Evolutionary conservation across 495 filamentous ascomycete species (phyloP), one percentile per base, ranked within the genome.

Genomic region (Penicillium diatomitis): DNA sequence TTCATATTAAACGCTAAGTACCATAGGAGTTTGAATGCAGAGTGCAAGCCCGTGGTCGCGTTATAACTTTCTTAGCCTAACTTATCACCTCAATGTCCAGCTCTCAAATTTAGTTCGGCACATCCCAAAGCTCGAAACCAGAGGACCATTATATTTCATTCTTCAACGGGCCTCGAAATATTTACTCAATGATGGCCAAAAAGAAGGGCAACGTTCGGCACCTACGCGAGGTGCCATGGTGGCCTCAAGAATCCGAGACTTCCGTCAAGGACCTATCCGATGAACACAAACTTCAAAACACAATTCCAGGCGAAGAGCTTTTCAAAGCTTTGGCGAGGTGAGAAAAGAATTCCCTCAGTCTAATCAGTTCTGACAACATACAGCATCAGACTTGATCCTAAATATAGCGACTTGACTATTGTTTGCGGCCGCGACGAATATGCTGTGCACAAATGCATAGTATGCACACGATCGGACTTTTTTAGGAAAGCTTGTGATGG

Each of bases 391-490:
- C 35, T 37, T 37, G 35, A 37, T 5, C 35, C n/a, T n/a, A n/a
- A n/a, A n/a, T n/a, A n/a, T n/a, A n/a, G n/a, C n/a, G n/a, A n/a
- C n/a, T 37, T 60, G 2, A 57, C 50, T 34, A 57, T 57, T 9
- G 5, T 41, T 6, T 57, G 54, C 33, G 51, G 51, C 7, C 37
- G 37, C 10, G 35, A 54, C 3, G 31, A 31, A 27, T 57, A 48
- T n/a, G 38, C 54, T 10, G 47, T 54, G 38, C 57, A 60, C 46
- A 53, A 50, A n/a, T n/a, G 35, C 43, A 54, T 57, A 12, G 50
- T 57, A 10, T 57, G 57, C 32, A 32, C 50, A 12, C 34, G 44
- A 2, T 60, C 57, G 6, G 47, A 32, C 0, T 60, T 54, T 47
- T 60, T 60, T 12, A 38, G 46, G 8, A 52, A 43, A 51, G 47